Conservation (phyloP, 2,329 filamentous ascomycete genomes). For the Colletotrichum gigasporum region DNA sequence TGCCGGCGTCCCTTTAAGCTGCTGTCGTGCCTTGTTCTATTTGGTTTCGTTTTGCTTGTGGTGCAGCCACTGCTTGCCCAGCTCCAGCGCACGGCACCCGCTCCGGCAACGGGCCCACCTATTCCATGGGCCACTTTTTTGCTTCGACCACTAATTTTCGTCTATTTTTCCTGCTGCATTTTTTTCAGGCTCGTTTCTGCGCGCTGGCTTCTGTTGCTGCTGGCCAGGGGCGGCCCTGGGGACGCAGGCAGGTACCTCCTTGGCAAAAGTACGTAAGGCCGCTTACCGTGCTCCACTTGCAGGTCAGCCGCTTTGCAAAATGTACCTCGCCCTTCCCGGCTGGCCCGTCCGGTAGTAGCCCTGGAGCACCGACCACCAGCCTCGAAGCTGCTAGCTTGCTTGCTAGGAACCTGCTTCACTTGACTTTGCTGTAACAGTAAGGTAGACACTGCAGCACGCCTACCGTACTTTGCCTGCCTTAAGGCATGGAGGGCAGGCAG, state of each 20-base stretch:
- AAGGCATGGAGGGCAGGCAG: too few relatives aligned
- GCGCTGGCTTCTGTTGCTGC: background rate
- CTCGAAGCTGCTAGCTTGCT: too few relatives aligned
- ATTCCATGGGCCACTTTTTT: background rate
- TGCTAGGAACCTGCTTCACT: too few relatives aligned
- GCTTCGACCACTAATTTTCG: conserved; percentile 37
- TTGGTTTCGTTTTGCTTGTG: conserved; percentile 22
- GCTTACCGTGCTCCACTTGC: background rate
- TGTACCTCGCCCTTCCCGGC: too few relatives aligned
- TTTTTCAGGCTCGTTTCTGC: conserved; percentile 18
- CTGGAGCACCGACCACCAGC: too few relatives aligned
- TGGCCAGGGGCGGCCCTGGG: too few relatives aligned
- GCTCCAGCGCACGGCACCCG: conserved; percentile 4
- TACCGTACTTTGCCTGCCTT: too few relatives aligned
- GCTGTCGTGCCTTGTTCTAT: conserved; percentile 2
- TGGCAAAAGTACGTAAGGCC: background rate
- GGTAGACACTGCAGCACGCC: too few relatives aligned
- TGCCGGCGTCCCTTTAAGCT: conserved; percentile 12
- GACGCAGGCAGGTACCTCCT: too few relatives aligned
- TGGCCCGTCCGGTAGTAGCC: too few relatives aligned
- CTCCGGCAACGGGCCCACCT: background rate
- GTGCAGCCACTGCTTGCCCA: conserved; percentile 15
- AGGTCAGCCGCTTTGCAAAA: too few relatives aligned
- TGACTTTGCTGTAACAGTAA: too few relatives aligned
- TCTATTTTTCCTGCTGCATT: conserved; percentile 42